A percentile compares a stretch with the other conserved stretches of the same genome.
phyloP scores from a whole-genome alignment of 441 rosid species.

The Eutrema salsugineum region DNA sequence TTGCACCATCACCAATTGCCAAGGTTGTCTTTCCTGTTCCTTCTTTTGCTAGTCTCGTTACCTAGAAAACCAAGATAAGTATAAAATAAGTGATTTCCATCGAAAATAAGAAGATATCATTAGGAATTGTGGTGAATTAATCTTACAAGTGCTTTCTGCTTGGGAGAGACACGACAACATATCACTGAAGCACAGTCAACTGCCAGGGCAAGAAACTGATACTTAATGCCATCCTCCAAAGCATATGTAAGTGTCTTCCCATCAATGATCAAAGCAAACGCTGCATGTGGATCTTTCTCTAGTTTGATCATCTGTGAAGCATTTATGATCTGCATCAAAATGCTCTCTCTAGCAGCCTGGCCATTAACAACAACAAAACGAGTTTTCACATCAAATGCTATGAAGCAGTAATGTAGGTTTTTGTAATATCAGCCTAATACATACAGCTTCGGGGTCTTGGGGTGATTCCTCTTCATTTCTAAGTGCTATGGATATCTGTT shows the following conservation, averaged over 20 bases:
- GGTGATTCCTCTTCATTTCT: slow-evolving; percentile 37
- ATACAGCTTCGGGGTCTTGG: slow-evolving; percentile 28
- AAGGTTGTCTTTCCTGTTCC: slow-evolving; percentile 32
- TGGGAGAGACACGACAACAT: slow-evolving; percentile 98
- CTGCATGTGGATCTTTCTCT: slow-evolving; percentile 94
- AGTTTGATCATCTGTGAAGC: slow-evolving; percentile 86
- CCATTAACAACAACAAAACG: slow-evolving; percentile 25
- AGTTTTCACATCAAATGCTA: slow-evolving; percentile 13
- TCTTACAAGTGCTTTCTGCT: slow-evolving; percentile 88
- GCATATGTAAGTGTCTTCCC: slow-evolving; percentile 82
- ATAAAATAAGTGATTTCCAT: not conserved
- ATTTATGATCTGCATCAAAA: slow-evolving; percentile 72
- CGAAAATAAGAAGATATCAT: not conserved
- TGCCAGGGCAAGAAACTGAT: slow-evolving; percentile 76
- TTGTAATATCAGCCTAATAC: slow-evolving; percentile 13
- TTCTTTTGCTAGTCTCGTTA: slow-evolving; percentile 34
- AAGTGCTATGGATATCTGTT: slow-evolving; percentile 46
- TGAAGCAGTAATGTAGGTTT: not conserved
- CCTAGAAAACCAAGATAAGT: slow-evolving; percentile 5
- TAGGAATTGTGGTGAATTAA: not conserved
- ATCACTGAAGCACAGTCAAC: slow-evolving; percentile 94
- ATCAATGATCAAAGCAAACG: slow-evolving; percentile 91
- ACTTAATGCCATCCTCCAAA: slow-evolving; percentile 76
- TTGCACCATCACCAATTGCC: slow-evolving; percentile 95
- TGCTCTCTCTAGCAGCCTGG: slow-evolving; percentile 76